Base-by-base conservation (phyloP, 2,329 filamentous ascomycete genomes). In the Rhinocladiella similis region DNA sequence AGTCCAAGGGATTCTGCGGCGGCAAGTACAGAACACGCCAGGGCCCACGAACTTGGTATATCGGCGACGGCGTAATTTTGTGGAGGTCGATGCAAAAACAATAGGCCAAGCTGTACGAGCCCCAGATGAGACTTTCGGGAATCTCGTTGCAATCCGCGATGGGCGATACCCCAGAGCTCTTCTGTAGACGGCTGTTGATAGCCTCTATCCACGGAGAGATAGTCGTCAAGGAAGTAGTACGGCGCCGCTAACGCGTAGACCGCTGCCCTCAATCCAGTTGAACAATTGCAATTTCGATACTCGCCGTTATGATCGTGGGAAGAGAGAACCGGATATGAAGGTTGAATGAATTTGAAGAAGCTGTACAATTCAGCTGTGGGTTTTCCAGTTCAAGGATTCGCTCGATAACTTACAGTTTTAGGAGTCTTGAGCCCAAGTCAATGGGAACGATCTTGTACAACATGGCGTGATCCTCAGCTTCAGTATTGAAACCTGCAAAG, bases 1-100 rank as follows among this genome's bases (percentile, higher is more conserved):
- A 97, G 77, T 47, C 92, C 92, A 2, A 97, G 81, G 5, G 35
- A 50, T 18, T 55, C 53, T 43, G 53, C 53, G 19, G 46, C 47
- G 42, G 53, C 53, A n/a, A 55, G 47, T 3, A 55, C 53, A 5
- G 36, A 50, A 39, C 53, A 55, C 9, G 53, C 53, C 7, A 45
- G 35, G 14, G 53, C 53, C 53, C 53, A 55, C 5, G 53, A 55
- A 33, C 46, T 36, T 22, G 53, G 46, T 12, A 20, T 35, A 45
- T 55, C 53, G 25, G 46, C 53, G 36, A 55, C 53, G 39, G 53
- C 53, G 36, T 55, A 55, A 27, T 55, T 55, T 27, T 55, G 53
- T 6, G 53, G 53, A 18, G 53, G 53, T 22, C 53, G 53, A 50
- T 55, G 53, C 46, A 55, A 39, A 38, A 55, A 22, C 5, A 55